Conservation (phyloP, 495 filamentous ascomycete species). For the Trypethelium eluteriae region DNA sequence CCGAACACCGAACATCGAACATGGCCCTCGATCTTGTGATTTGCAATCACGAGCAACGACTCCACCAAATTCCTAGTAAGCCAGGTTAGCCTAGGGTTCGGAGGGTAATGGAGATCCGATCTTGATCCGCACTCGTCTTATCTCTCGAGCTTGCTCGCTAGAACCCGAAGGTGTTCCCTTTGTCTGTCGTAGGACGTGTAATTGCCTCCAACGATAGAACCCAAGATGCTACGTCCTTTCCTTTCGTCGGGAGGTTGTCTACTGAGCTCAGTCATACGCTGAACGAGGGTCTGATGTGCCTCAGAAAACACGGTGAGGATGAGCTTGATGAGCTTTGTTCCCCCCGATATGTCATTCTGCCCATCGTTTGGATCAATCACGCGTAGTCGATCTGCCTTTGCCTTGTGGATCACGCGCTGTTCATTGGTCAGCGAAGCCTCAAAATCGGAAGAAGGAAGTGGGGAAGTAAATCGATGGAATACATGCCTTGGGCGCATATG, state of each 20-base stretch:
- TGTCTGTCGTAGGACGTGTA: constrained; percentile 32
- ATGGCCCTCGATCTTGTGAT: too few relatives aligned
- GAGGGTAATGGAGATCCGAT: not conserved
- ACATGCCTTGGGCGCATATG: constrained; percentile 34
- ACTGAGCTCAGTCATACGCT: constrained; percentile 56
- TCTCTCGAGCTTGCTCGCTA: not conserved
- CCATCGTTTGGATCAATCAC: constrained; percentile 85
- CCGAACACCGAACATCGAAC: not conserved
- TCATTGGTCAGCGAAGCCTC: not conserved
- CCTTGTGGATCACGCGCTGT: constrained; percentile 29
- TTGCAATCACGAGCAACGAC: not conserved
- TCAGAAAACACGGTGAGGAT: constrained; percentile 59
- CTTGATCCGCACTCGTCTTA: not conserved
- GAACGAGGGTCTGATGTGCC: constrained; percentile 50
- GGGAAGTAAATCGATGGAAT: constrained; percentile 11
- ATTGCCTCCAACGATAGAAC: constrained; percentile 32
- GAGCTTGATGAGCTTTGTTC: constrained; percentile 54
- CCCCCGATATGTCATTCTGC: constrained; percentile 78
- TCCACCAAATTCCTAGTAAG: not conserved
- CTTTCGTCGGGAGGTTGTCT: constrained; percentile 33
- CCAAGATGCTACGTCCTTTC: constrained; percentile 29
- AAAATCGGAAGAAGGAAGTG: not conserved
- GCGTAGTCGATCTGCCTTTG: constrained; percentile 50
- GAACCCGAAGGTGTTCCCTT: constrained; percentile 14
- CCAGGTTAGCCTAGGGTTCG: not conserved